phyloP scores from a whole-genome alignment of 2,329 filamentous ascomycete species.

The Pseudofabraea citricarpa region DNA sequence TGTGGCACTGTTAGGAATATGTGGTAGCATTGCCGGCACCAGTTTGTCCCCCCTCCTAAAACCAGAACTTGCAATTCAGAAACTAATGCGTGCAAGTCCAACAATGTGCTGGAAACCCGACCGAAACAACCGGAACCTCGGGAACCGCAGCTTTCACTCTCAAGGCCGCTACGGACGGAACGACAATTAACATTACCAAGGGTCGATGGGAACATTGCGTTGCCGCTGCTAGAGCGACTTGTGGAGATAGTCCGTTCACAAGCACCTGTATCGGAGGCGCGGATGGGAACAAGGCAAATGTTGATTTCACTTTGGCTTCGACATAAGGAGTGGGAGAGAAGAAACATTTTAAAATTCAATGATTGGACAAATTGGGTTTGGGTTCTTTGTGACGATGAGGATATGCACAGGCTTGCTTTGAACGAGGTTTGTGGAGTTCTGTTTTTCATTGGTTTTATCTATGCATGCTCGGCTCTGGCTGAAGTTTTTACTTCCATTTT shows the following conservation, averaged over 20 bases:
- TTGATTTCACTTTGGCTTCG: background rate
- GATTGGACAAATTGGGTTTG: no score
- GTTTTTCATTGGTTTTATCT: no score
- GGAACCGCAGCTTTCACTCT: conserved; percentile 45
- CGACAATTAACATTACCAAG: conserved; percentile 48
- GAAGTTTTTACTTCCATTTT: no score
- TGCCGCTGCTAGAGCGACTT: conserved; percentile 36
- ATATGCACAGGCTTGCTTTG: no score
- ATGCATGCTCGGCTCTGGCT: no score
- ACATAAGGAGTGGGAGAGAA: background rate
- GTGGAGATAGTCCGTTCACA: conserved; percentile 13
- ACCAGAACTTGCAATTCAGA: background rate
- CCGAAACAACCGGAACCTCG: conserved; percentile 36
- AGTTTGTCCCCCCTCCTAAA: conserved; percentile 10
- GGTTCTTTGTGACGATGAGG: no score
- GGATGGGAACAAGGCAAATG: conserved; percentile 9
- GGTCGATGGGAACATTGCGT: conserved; percentile 48
- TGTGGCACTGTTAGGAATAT: conserved; percentile 43
- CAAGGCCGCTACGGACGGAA: conserved; percentile 34
- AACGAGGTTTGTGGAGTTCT: no score
- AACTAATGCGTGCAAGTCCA: background rate
- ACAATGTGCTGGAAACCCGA: background rate
- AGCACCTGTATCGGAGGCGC: conserved; percentile 19
- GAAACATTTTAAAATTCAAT: no score
- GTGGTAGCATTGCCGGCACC: conserved; percentile 41